Base-by-base conservation (phyloP, 2,329 filamentous ascomycete species). In the Sarocladium strictum region DNA sequence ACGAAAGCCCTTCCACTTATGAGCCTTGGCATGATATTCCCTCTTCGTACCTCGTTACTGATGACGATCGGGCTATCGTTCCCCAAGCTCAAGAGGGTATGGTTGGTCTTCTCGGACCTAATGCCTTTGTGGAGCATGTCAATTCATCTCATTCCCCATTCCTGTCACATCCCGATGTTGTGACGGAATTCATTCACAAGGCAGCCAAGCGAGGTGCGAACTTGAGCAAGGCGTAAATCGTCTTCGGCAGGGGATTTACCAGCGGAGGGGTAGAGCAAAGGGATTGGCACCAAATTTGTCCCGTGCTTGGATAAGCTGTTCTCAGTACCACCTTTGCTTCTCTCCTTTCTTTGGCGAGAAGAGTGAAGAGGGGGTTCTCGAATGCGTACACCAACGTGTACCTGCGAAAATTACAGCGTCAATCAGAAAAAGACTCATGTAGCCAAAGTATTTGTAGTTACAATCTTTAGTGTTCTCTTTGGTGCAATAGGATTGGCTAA, bases 21-120 rank as follows among this genome's bases (percentile, higher is more conserved):
- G 50, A 53, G 33, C 50, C 50, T 15, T 53, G 50, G 50, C 32
- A 53, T 27, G 50, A 53, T 21, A 53, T 53, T 15, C 32, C 50
- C 21, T 38, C 33, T 4, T 5, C 50, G 14, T 53, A 53, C 50
- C 50, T 53, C 3, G 23, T 40, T 21, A 38, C 32, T 17, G 50
- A 53, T 17, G 35, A 53, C 11, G 50, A 53, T 27, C 15, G n/a
- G 5, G 50, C 50, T 14, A 53, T 53, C 23, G 32, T 53, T 17
- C 50, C 50, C 4, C 32, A 15, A 21, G 35, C 35, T 17, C 50
- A 53, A 21, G 50, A 53, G 50, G 32, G 35, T 17, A 53, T 53
- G 50, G 21, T 53, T 27, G 33, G 32, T 40, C 32, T 40, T 17
- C 50, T 53, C 12, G 50, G 50, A 4, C 21, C 32, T 10, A 24